A percentile compares a stretch with the other conserved stretches of the same genome.
These are phyloP conservation scores for Debaryomyces castellii DNA, from an alignment of 805 yeast species.

Conservation along the genomic window DNA sequence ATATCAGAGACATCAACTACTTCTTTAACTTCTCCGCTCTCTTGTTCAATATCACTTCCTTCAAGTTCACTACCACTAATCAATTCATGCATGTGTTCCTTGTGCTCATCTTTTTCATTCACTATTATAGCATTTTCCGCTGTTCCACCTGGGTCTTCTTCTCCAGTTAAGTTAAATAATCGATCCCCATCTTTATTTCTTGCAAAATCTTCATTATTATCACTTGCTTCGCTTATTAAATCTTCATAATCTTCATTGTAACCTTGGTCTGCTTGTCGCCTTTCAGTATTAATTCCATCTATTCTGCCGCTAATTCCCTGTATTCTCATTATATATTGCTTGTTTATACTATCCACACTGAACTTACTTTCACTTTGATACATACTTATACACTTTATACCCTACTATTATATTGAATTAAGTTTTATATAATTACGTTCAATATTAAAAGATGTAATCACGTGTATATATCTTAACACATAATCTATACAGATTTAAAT, in stretches of 20 bases:
- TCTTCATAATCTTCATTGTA: neutral
- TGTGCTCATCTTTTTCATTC: neutral
- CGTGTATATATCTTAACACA: neutral
- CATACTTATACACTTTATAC: no score
- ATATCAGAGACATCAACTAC: constrained; percentile 20
- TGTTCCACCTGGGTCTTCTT: neutral
- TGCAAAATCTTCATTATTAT: constrained; percentile 1
- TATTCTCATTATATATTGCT: neutral
- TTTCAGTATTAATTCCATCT: neutral
- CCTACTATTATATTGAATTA: no score
- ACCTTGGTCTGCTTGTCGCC: neutral
- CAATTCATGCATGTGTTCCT: constrained; percentile 8
- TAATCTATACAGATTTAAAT: neutral
- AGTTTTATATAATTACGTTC: neutral
- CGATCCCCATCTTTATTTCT: constrained; percentile 1
- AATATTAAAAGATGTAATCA: neutral
- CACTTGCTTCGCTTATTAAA: neutral
- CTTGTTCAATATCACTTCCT: constrained; percentile 12
- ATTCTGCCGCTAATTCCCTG: neutral
- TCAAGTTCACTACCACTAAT: constrained; percentile 27
- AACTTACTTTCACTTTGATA: neutral
- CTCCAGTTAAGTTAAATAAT: neutral
- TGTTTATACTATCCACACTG: neutral
- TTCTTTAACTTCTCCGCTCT: constrained; percentile 11
- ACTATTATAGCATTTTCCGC: neutral